Conservation (phyloP, 1,139 yeast genomes). For the Scheffersomyces lignicola region DNA sequence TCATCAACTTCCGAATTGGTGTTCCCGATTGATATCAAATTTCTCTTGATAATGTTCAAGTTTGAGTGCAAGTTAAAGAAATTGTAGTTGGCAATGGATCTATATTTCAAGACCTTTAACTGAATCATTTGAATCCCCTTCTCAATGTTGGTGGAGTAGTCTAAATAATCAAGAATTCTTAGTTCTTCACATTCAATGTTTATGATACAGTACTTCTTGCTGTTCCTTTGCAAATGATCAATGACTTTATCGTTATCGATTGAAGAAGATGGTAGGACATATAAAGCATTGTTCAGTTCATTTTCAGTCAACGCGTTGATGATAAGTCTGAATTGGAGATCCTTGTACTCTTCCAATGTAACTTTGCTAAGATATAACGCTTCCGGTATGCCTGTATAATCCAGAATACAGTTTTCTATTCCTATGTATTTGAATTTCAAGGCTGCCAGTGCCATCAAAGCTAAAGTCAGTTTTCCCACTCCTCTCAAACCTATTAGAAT, state of each 20-base stretch:
- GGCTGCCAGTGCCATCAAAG: conserved; percentile 17
- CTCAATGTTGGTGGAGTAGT: conserved; percentile 10
- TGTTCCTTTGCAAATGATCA: conserved; percentile 7
- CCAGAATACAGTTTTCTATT: conserved; percentile 14
- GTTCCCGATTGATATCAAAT: conserved; percentile 9
- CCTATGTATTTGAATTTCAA: conserved; percentile 15
- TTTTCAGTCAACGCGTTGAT: conserved; percentile 7
- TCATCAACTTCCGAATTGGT: neutral
- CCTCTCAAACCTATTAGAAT: conserved; percentile 18
- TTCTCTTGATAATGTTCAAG: conserved; percentile 6
- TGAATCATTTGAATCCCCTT: conserved; percentile 12
- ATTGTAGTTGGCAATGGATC: conserved; percentile 11
- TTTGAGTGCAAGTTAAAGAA: conserved; percentile 13
- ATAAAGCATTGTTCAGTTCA: conserved; percentile 7
- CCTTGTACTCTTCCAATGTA: conserved; percentile 10
- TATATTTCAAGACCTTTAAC: conserved; percentile 8
- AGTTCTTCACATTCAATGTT: conserved; percentile 14
- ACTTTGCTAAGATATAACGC: conserved; percentile 8
- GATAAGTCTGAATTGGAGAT: conserved; percentile 11
- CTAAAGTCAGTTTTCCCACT: conserved; percentile 19
- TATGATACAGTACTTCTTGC: conserved; percentile 10
- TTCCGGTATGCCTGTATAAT: conserved; percentile 10
- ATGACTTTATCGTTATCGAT: conserved; percentile 11
- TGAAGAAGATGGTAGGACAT: conserved; percentile 15
- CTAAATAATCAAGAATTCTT: conserved; percentile 8